A percentile compares a stretch with the other conserved stretches of the same genome.
phyloP scores from a whole-genome alignment of 1,284 basidiomycete genomes.

The Ceratobasidium sp. region DNA sequence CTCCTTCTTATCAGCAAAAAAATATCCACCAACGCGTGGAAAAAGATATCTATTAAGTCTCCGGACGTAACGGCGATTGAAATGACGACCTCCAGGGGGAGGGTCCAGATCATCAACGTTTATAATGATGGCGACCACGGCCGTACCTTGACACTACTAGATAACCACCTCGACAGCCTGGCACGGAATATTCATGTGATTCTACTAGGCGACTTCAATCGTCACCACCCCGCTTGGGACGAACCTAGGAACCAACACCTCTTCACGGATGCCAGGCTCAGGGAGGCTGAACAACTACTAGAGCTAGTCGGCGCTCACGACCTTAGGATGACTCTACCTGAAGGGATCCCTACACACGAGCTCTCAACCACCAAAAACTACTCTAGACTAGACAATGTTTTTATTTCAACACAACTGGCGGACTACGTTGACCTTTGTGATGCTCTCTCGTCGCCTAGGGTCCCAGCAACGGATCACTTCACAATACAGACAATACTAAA shows the following conservation, averaged over 20 bases:
- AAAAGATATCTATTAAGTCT: neutral
- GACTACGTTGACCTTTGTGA: neutral
- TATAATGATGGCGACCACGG: neutral
- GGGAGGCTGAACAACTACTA: neutral
- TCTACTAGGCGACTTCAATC: conserved; percentile 30
- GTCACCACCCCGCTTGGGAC: conserved; percentile 30
- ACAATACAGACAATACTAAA: neutral
- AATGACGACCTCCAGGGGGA: neutral
- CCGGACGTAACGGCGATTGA: neutral
- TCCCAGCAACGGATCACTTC: conserved; percentile 12
- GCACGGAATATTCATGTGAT: neutral
- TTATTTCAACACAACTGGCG: neutral
- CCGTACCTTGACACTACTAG: neutral
- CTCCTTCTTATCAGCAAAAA: neutral
- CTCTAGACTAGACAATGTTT: conserved; percentile 25
- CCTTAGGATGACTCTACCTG: conserved; percentile 13
- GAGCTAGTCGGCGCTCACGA: neutral
- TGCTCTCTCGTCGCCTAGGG: neutral
- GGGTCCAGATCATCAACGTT: neutral
- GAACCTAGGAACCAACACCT: conserved; percentile 16
- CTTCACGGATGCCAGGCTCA: neutral
- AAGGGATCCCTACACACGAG: neutral
- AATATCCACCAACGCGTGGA: conserved; percentile 4
- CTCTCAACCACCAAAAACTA: neutral
- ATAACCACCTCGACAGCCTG: neutral